These are phyloP conservation scores for Solanum stenotomum DNA, from an alignment of 257 asterid genomes.

Conservation along the genomic window DNA sequence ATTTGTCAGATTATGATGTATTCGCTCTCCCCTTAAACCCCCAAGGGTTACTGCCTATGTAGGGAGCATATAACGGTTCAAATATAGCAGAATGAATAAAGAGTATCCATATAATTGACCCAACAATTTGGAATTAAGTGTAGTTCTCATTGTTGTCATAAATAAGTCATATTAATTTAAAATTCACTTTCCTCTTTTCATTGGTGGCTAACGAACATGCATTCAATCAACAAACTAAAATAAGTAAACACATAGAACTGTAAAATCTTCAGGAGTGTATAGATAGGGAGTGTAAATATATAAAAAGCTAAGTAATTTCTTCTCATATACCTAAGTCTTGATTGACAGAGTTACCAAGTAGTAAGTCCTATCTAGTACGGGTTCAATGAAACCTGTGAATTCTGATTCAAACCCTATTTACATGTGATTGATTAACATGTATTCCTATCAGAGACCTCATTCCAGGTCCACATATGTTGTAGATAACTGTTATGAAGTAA, in stretches of 20 bases:
- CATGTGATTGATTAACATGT: not conserved
- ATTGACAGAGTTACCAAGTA: not conserved
- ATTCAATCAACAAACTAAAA: not conserved
- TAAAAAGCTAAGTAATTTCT: not conserved
- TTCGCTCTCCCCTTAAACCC: not conserved
- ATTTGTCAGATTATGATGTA: not conserved
- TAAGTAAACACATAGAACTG: not conserved
- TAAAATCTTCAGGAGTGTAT: not conserved
- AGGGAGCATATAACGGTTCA: not conserved
- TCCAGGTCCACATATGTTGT: not conserved
- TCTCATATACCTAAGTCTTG: not conserved
- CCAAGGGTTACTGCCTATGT: not conserved
- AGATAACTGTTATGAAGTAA: not conserved
- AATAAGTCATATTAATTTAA: not conserved
- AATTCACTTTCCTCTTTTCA: not conserved
- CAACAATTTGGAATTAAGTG: not conserved
- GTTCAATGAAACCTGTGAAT: not conserved
- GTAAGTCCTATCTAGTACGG: not conserved
- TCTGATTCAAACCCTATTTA: not conserved
- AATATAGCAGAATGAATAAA: not conserved
- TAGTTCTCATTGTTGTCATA: not conserved
- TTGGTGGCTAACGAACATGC: not conserved
- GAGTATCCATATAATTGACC: not conserved
- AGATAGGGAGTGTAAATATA: not conserved
- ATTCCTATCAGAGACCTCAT: not conserved